These are phyloP conservation scores for Kurtzmaniella fragi DNA, from an alignment of 805 yeast species.

Conservation along the genomic window DNA sequence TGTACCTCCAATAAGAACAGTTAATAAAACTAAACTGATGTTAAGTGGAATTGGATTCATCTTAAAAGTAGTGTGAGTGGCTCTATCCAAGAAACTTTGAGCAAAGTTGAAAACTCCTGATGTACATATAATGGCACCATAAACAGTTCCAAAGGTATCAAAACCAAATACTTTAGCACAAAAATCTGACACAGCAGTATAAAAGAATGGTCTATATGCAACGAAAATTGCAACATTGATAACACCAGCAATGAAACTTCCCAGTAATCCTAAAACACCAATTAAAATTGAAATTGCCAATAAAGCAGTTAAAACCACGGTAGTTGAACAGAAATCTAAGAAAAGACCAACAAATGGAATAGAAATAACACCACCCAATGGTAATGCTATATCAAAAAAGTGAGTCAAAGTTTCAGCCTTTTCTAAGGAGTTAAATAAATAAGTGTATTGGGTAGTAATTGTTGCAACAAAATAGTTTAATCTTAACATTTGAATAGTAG, in stretches of 20 bases:
- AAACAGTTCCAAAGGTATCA: constrained; percentile 56
- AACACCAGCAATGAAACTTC: constrained; percentile 37
- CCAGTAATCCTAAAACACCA: constrained; percentile 46
- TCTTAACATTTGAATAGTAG: constrained; percentile 54
- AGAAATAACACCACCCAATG: constrained; percentile 51
- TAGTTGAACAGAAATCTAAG: constrained; percentile 45
- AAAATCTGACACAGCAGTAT: constrained; percentile 52
- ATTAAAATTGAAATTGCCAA: constrained; percentile 38
- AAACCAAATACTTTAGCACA: constrained; percentile 63
- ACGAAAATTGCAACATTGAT: constrained; percentile 45
- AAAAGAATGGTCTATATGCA: constrained; percentile 52
- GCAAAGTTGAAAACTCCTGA: constrained; percentile 48
- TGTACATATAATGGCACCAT: constrained; percentile 51
- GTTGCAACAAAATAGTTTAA: constrained; percentile 58
- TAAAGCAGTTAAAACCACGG: constrained; percentile 36
- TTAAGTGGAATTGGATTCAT: constrained; percentile 56
- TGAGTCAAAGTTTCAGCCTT: constrained; percentile 39
- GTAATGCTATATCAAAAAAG: constrained; percentile 49
- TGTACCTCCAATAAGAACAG: constrained; percentile 38
- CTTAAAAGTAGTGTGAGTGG: constrained; percentile 46
- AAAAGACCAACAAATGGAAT: constrained; percentile 51
- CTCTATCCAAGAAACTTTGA: constrained; percentile 43
- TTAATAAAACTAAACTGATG: constrained; percentile 30
- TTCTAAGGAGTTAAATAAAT: constrained; percentile 33
- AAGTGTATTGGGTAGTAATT: constrained; percentile 49